Conservation (phyloP, 768 basidiomycete genomes). For the Mycena galericulata region DNA sequence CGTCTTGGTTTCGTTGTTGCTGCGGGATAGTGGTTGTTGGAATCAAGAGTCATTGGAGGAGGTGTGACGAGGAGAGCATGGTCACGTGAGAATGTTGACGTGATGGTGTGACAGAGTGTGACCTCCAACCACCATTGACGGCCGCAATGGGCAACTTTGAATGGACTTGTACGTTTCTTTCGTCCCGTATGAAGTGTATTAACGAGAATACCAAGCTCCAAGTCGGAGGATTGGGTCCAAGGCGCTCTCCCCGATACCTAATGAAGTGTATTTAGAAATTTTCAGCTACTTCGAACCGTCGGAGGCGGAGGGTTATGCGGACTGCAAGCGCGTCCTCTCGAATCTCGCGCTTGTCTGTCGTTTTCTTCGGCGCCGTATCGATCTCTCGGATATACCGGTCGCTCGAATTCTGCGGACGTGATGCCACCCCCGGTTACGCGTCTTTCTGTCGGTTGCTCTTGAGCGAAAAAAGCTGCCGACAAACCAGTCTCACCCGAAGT, state of each 20-base stretch:
- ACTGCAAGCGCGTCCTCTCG: constrained; percentile 39
- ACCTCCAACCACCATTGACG: too few relatives aligned
- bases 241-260: constrained; percentile 50
- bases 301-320: constrained; percentile 21
- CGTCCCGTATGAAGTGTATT: background rate
- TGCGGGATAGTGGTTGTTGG: too few relatives aligned
- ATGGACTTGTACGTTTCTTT: constrained; percentile 18
- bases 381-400: constrained; percentile 54
- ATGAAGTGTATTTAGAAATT: constrained; percentile 59
- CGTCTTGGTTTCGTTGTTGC: too few relatives aligned
- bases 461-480: background rate
- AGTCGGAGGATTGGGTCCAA: constrained; percentile 29
- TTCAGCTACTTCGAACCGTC: constrained; percentile 47
- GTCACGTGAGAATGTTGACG: too few relatives aligned
- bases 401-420: constrained; percentile 39
- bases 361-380: constrained; percentile 53
- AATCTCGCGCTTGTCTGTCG: constrained; percentile 56
- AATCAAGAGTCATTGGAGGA: too few relatives aligned
- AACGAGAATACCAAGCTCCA: constrained; percentile 37
- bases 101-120: too few relatives aligned
- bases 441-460: constrained; percentile 18
- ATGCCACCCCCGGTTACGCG: background rate
- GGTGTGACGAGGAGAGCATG: too few relatives aligned
- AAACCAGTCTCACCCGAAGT: background rate
- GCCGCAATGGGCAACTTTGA: constrained; percentile 13